A percentile compares a stretch with the other conserved stretches of the same genome.
These are phyloP conservation scores for Camelina sativa DNA, from an alignment of 345 rosid genomes.

Conservation along the genomic window DNA sequence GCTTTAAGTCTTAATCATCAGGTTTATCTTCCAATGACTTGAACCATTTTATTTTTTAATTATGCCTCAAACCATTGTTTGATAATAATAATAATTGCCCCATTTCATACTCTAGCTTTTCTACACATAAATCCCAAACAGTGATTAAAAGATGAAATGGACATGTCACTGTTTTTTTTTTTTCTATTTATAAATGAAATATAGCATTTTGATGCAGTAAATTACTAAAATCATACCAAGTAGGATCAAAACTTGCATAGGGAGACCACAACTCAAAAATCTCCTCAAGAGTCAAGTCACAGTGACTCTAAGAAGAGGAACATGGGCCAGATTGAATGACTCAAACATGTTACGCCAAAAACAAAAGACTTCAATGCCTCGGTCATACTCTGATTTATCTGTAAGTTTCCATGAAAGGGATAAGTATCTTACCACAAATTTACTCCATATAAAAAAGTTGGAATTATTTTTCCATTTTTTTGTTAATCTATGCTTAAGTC, in stretches of 20 bases:
- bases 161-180: not conserved
- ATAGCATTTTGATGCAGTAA: not conserved
- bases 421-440: not conserved
- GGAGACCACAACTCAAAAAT: too few relatives aligned
- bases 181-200: not conserved
- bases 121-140: conserved; percentile 2
- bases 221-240: not conserved
- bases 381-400: not conserved
- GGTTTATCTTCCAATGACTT: not conserved
- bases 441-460: not conserved
- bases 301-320: not conserved
- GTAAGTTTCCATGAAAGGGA: conserved; percentile 3
- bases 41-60: not conserved
- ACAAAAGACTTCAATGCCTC: not conserved
- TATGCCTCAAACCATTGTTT: not conserved
- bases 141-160: not conserved
- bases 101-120: not conserved
- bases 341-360: not conserved
- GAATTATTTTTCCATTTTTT: not conserved
- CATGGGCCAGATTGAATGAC: not conserved
- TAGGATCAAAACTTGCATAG: not conserved
- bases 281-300: too few relatives aligned
- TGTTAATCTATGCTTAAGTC: not conserved
- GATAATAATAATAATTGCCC: not conserved
- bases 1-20: not conserved